Evolutionary conservation across 345 rosid species (phyloP), one percentile per base, ranked within the genome.

Genomic region (Heritiera fomes): DNA sequence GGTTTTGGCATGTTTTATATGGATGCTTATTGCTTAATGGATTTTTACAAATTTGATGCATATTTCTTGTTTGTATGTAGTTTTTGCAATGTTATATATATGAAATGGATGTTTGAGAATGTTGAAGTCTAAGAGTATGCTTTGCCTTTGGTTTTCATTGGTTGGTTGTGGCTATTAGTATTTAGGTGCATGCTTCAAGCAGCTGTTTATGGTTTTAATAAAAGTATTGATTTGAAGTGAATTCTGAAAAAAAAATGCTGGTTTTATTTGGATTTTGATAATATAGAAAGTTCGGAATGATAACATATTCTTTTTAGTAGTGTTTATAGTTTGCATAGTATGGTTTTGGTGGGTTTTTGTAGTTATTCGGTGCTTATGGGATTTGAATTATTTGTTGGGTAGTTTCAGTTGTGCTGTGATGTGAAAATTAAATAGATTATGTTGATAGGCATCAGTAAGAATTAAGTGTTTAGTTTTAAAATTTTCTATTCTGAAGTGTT

Each of bases 381-480:
- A 45, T 45, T 45, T n/a, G 55, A 68, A 68, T 12, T 8, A 43
- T 41, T n/a, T 68, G 32, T 69, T 69, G 38, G 28, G 11, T 67
- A 41, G 6, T 70, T 70, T 28, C 8, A 13, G 14, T 71, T 15
- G 58, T 49, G 43, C n/a, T 3, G 52, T 71, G 43, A 18, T 52
- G 53, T 52, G 60, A 2, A 32, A 50, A 30, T 71, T 49, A 23
- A 49, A 50, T 71, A 15, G 75, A 71, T 50, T 50, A 3, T 49
- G 0, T 30, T 71, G 20, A 50, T 14, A 34, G 23, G 6, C 8
- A 5, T 47, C 4, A 8, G 13, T 4, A 71, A 70, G 12, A 50
- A 8, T 14, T 9, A 71, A 50, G 75, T 50, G 59, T 71, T 52
- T 52, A 52, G 56, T 70, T 55, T 70, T 70, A 23, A 20, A 68